phyloP scores from a whole-genome alignment of 345 rosid species.

The Brassica napus region DNA sequence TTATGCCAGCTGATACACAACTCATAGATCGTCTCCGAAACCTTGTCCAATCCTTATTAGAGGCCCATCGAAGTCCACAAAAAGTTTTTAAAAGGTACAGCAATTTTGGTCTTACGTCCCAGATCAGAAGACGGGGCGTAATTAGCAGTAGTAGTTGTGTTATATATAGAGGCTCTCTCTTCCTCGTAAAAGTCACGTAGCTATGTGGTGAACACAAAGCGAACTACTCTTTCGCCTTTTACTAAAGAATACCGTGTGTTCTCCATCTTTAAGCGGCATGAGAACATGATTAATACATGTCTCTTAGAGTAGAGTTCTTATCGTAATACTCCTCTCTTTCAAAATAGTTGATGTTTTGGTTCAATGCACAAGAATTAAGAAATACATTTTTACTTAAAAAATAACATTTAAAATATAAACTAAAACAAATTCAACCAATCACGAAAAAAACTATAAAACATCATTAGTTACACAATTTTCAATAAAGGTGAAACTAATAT shows the following conservation, averaged over 20 bases:
- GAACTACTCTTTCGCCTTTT: constrained; percentile 40
- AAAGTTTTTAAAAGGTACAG: background rate
- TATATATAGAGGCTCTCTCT: background rate
- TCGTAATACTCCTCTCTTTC: too few relatives aligned
- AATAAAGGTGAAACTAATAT: too few relatives aligned
- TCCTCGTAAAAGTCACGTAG: constrained; percentile 1
- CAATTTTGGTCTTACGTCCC: background rate
- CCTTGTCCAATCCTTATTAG: background rate
- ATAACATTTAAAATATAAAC: too few relatives aligned
- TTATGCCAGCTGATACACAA: background rate
- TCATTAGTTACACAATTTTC: too few relatives aligned
- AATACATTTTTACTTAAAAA: too few relatives aligned
- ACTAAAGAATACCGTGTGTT: constrained; percentile 44
- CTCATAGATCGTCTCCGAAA: background rate
- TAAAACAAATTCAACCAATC: too few relatives aligned
- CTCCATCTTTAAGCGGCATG: constrained; percentile 33
- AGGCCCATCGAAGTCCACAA: background rate
- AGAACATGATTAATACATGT: too few relatives aligned
- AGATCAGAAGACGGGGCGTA: background rate
- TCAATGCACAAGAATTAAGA: too few relatives aligned
- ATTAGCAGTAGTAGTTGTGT: background rate
- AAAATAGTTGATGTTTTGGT: too few relatives aligned
- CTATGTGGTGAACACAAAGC: constrained; percentile 6
- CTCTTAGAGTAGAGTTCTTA: too few relatives aligned
- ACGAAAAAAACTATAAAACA: too few relatives aligned